A percentile compares a stretch with the other conserved stretches of the same genome.
Evolutionary conservation across 2,329 filamentous ascomycete species (phyloP).

Genomic region (Talaromyces sp.): DNA sequence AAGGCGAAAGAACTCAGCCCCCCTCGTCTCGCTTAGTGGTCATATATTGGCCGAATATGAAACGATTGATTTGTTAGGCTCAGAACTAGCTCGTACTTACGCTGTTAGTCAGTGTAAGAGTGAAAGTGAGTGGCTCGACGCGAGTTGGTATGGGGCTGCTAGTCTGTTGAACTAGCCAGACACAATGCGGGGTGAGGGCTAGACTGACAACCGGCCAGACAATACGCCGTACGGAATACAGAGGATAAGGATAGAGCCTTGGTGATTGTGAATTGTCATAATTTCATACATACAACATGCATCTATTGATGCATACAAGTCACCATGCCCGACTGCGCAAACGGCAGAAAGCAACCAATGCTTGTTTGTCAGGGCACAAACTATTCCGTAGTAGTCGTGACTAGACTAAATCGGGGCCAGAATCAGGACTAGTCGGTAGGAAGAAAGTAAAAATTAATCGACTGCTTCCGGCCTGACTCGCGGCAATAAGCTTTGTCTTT

Average conservation of each 20-base stretch:
- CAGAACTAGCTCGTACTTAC: neutral
- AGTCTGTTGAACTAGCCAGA: neutral
- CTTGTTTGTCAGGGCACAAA: neutral
- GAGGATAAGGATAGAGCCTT: too few relatives aligned
- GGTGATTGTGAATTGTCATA: too few relatives aligned
- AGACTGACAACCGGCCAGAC: neutral
- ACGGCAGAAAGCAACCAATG: neutral
- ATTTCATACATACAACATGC: neutral
- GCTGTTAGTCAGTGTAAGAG: too few relatives aligned
- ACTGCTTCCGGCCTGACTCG: neutral
- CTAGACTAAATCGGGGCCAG: neutral
- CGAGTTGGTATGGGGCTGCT: neutral
- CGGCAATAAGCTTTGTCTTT: neutral
- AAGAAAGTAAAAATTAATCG: neutral
- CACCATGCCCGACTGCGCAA: neutral
- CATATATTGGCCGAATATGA: slow-evolving; percentile 3
- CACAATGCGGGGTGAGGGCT: neutral
- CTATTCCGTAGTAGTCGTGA: too few relatives aligned
- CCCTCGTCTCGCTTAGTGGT: neutral
- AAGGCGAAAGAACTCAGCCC: neutral
- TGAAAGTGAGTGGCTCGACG: neutral
- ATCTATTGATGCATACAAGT: neutral
- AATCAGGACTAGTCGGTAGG: neutral
- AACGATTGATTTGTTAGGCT: neutral
- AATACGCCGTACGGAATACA: too few relatives aligned